Conservation (phyloP, 2,329 filamentous ascomycete species). For the Penicillium sclerotiorum region DNA sequence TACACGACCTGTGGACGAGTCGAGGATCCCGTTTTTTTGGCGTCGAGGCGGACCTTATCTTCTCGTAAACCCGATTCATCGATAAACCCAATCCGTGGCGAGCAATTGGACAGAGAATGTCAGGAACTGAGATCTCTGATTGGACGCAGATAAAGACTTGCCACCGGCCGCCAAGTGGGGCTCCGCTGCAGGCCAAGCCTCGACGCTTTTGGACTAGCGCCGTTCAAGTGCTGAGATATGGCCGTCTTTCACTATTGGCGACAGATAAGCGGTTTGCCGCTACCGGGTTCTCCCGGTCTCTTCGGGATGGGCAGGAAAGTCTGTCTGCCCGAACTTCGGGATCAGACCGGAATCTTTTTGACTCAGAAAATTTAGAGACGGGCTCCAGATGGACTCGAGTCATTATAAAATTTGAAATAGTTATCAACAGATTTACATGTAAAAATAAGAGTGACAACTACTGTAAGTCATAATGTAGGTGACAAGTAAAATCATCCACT, state of each 20-base stretch:
- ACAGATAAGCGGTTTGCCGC: constrained; percentile 16
- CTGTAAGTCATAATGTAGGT: too few relatives aligned
- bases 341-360: too few relatives aligned
- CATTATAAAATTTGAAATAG: too few relatives aligned
- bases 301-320: constrained; percentile 10
- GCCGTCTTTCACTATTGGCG: constrained; percentile 5
- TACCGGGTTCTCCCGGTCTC: constrained; percentile 9
- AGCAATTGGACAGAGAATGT: constrained; percentile 3
- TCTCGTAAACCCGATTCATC: too few relatives aligned
- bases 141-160: constrained; percentile 30
- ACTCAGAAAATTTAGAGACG: too few relatives aligned
- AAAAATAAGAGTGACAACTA: too few relatives aligned
- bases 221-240: constrained; percentile 1
- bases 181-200: constrained; percentile 2
- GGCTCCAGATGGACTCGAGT: background rate
- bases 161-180: constrained; percentile 13
- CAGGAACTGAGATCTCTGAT: constrained; percentile 16
- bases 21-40: too few relatives aligned
- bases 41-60: too few relatives aligned
- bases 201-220: constrained; percentile 4
- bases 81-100: constrained; percentile 1
- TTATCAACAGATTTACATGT: too few relatives aligned
- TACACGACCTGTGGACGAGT: too few relatives aligned
- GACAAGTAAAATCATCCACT: too few relatives aligned
- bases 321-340: background rate